These are phyloP conservation scores for Heimioporus retisporus DNA, from an alignment of 1,284 basidiomycete genomes.

Conservation along the genomic window DNA sequence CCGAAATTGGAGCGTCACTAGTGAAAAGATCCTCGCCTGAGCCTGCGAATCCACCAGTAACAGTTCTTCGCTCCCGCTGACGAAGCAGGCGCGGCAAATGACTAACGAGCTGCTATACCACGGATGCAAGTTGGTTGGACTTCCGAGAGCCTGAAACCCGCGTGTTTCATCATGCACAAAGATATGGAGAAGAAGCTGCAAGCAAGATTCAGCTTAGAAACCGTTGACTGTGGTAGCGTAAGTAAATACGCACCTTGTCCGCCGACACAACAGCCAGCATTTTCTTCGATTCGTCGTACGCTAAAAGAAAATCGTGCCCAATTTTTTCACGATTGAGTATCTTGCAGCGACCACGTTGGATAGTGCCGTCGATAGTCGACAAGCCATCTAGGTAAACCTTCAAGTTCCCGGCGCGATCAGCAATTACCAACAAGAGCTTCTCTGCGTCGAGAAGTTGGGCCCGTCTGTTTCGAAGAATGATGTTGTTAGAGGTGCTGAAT, in stretches of 20 bases:
- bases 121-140: conserved; percentile 49
- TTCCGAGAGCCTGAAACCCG: conserved; percentile 51
- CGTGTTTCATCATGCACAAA: conserved; percentile 54
- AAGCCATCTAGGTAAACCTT: conserved; percentile 52
- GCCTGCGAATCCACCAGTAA: conserved; percentile 56
- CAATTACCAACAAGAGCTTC: conserved; percentile 53
- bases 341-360: conserved; percentile 42
- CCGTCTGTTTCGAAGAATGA: conserved; percentile 40
- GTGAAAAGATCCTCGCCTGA: conserved; percentile 59
- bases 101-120: conserved; percentile 53
- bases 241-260: conserved; percentile 46
- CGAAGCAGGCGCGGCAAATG: conserved; percentile 51
- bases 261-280: conserved; percentile 56
- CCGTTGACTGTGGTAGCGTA: conserved; percentile 7
- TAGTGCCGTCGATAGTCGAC: conserved; percentile 43
- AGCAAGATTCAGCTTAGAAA: conserved; percentile 44
- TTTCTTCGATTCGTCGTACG: conserved; percentile 61
- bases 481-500: conserved; percentile 5
- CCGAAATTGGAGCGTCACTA: conserved; percentile 65
- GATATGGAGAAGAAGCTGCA: conserved; percentile 36
- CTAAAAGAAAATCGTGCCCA: conserved; percentile 53
- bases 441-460: conserved; percentile 48
- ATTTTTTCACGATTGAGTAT: conserved; percentile 55
- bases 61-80: conserved; percentile 61
- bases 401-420: conserved; percentile 43